These are phyloP conservation scores for Priceomyces castillae DNA, from an alignment of 805 yeast species.

Conservation along the genomic window DNA sequence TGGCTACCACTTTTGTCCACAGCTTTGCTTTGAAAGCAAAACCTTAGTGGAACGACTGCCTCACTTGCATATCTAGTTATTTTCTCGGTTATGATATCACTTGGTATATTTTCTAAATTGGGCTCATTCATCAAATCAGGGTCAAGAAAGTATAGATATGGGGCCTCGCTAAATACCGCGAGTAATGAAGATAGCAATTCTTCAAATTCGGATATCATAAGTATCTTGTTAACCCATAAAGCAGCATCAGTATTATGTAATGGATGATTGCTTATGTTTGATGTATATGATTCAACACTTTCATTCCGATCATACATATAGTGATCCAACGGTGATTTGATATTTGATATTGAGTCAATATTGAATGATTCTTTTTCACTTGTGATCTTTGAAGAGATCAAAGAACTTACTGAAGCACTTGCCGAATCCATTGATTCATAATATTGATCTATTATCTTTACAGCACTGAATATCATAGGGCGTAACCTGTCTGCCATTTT, in stretches of 20 bases:
- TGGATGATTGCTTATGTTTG: background rate
- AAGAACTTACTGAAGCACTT: constrained; percentile 13
- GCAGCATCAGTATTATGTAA: constrained; percentile 2
- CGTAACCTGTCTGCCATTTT: constrained; percentile 24
- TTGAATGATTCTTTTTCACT: constrained; percentile 10
- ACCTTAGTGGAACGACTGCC: constrained; percentile 23
- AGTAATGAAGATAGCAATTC: constrained; percentile 33
- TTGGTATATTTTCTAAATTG: constrained; percentile 10
- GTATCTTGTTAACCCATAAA: constrained; percentile 1
- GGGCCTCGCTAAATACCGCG: constrained; percentile 30
- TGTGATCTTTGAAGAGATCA: constrained; percentile 13
- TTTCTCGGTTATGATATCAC: constrained; percentile 12
- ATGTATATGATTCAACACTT: background rate
- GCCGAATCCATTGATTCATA: constrained; percentile 13
- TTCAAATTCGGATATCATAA: constrained; percentile 18
- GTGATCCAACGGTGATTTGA: constrained; percentile 18
- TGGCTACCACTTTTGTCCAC: constrained; percentile 17
- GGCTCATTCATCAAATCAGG: constrained; percentile 18
- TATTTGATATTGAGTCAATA: constrained; percentile 1
- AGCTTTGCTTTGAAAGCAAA: constrained; percentile 20
- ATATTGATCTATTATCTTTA: constrained; percentile 21
- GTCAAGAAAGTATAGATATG: constrained; percentile 34
- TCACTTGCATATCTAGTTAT: constrained; percentile 23
- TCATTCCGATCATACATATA: constrained; percentile 9
- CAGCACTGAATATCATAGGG: constrained; percentile 23